These are phyloP conservation scores for Teunomyces aglyptinius DNA, from an alignment of 805 yeast species.

Conservation along the genomic window DNA sequence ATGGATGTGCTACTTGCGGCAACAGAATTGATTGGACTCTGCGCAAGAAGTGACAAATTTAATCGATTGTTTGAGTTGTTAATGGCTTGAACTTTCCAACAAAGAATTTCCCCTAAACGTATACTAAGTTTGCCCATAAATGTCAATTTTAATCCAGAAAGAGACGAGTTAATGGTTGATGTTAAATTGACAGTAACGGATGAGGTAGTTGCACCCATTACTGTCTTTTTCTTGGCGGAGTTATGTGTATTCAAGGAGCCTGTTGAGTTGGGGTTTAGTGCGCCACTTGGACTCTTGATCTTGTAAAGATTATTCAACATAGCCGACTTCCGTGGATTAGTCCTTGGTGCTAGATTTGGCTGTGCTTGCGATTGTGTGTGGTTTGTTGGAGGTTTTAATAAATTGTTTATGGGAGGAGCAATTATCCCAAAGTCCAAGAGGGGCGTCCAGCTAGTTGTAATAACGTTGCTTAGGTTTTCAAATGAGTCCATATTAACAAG, in stretches of 20 bases:
- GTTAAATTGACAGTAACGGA: slow-evolving; percentile 38
- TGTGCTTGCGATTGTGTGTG: slow-evolving; percentile 23
- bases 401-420: slow-evolving; percentile 40
- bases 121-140: slow-evolving; percentile 64
- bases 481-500: slow-evolving; percentile 5
- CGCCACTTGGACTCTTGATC: slow-evolving; percentile 11
- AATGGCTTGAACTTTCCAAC: slow-evolving; percentile 65
- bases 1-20: slow-evolving; percentile 6
- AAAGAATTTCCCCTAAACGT: slow-evolving; percentile 56
- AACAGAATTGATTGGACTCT: slow-evolving; percentile 22
- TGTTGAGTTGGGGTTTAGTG: neutral
- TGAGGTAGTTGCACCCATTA: slow-evolving; percentile 18
- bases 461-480: slow-evolving; percentile 23
- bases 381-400: slow-evolving; percentile 26
- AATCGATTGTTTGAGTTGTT: slow-evolving; percentile 54
- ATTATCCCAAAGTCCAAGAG: slow-evolving; percentile 33
- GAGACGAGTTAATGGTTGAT: slow-evolving; percentile 24
- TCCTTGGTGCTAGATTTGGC: neutral
- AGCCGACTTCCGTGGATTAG: slow-evolving; percentile 18
- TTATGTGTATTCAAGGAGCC: slow-evolving; percentile 4
- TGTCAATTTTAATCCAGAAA: slow-evolving; percentile 48
- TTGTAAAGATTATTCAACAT: slow-evolving; percentile 20
- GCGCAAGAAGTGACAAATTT: slow-evolving; percentile 48
- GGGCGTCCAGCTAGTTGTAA: slow-evolving; percentile 41
- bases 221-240: slow-evolving; percentile 8